These are phyloP conservation scores for Cutaneotrichosporon cutaneum DNA, from an alignment of 1,284 basidiomycete species.

Conservation along the genomic window DNA sequence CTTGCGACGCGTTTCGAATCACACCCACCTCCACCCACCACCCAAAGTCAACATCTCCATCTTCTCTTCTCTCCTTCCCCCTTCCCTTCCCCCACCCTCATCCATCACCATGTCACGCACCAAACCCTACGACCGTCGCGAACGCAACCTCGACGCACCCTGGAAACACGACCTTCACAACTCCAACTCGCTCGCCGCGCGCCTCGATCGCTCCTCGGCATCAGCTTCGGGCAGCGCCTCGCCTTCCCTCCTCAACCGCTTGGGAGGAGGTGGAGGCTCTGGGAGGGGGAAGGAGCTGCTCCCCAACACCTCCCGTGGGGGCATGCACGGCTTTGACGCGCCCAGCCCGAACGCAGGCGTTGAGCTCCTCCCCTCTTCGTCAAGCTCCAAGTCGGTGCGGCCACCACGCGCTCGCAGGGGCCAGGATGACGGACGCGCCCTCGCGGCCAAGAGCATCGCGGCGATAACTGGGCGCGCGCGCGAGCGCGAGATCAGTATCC, in stretches of 20 bases:
- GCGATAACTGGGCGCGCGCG: conserved; percentile 5
- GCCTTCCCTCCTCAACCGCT: conserved; percentile 27
- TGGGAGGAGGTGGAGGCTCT: too few species aligned
- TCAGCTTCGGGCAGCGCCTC: conserved; percentile 17
- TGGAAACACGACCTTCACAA: conserved; percentile 50
- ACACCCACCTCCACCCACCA: neutral
- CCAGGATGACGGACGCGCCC: conserved; percentile 7
- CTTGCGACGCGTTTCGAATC: neutral
- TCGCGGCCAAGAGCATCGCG: conserved; percentile 13
- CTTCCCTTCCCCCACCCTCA: neutral
- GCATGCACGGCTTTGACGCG: conserved; percentile 31
- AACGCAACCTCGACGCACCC: conserved; percentile 29
- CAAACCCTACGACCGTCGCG: conserved; percentile 28
- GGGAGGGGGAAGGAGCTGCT: conserved; percentile 40
- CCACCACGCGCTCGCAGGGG: conserved; percentile 6
- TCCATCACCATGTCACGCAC: conserved; percentile 20
- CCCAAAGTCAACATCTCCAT: neutral
- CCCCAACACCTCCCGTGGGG: conserved; percentile 4
- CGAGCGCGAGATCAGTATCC: conserved; percentile 57
- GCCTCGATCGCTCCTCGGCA: conserved; percentile 15
- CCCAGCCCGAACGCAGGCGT: conserved; percentile 9
- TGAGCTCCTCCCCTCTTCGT: conserved; percentile 14
- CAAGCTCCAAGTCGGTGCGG: conserved; percentile 10
- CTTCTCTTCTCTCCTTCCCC: neutral
- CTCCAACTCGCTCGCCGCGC: conserved; percentile 27